A percentile compares a stretch with the other conserved stretches of the same genome.
Conservation (phyloP, 768 basidiomycete genomes). For the Tulasnella sp. region DNA sequence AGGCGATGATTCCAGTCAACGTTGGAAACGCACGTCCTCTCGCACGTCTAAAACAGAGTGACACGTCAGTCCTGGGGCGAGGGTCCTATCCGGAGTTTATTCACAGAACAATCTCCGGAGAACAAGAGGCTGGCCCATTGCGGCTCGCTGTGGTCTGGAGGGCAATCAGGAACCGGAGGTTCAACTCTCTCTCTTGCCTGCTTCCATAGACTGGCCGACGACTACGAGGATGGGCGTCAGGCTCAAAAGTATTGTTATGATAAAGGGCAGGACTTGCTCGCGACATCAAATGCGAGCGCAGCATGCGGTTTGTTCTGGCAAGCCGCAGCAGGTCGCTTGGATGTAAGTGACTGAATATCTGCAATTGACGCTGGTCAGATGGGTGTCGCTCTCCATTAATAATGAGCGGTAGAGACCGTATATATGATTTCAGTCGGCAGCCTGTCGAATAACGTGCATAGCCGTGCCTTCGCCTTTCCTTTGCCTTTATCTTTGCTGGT, state of each 20-base stretch:
- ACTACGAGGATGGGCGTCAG: not conserved
- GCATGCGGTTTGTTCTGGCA: not conserved
- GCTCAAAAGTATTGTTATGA: not conserved
- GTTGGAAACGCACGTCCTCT: not conserved
- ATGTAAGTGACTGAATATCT: constrained; percentile 4
- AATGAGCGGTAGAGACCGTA: not conserved
- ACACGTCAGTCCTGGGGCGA: not conserved
- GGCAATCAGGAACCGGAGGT: not conserved
- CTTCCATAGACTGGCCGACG: not conserved
- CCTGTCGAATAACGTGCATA: not conserved
- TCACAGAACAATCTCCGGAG: not conserved
- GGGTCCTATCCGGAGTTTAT: not conserved
- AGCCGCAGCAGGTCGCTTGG: not conserved
- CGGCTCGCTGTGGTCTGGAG: not conserved
- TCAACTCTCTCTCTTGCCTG: not conserved
- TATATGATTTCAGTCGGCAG: not conserved
- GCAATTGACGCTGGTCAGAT: not conserved
- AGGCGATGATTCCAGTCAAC: constrained; percentile 5
- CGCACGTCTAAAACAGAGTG: not conserved
- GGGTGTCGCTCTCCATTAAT: not conserved
- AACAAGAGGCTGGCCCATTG: not conserved
- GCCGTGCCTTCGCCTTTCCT: not conserved
- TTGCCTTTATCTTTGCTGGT: not conserved
- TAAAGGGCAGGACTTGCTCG: not conserved
- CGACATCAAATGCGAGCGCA: not conserved